Conservation (phyloP, 106 monocot genomes). For the Platanthera zijinensis region DNA sequence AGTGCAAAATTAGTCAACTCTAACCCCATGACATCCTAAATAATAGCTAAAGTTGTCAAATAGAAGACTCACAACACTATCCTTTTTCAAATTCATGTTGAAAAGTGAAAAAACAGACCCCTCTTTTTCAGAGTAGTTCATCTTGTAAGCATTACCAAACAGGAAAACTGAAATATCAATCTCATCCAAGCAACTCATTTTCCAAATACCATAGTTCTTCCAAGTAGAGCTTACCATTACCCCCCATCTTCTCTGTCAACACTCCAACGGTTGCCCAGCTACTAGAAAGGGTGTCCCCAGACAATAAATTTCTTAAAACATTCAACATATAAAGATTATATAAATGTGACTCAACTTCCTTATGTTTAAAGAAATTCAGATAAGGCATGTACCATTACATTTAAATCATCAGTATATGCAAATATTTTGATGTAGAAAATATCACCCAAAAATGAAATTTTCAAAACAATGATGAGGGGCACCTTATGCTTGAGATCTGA, state of each 20-base stretch:
- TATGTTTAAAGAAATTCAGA: too few relatives aligned
- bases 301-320: too few relatives aligned
- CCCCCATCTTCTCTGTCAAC: slow-evolving; percentile 57
- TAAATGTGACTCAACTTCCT: not conserved
- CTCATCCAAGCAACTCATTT: slow-evolving; percentile 60
- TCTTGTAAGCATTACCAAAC: slow-evolving; percentile 63
- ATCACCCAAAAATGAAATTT: too few relatives aligned
- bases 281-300: slow-evolving; percentile 65
- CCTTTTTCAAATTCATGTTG: slow-evolving; percentile 57
- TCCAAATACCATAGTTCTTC: slow-evolving; percentile 73
- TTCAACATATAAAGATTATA: slow-evolving; percentile 1
- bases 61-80: slow-evolving; percentile 27
- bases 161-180: too few relatives aligned
- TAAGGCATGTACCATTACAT: too few relatives aligned
- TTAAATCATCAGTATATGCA: too few relatives aligned
- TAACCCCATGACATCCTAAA: too few relatives aligned
- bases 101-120: slow-evolving; percentile 74
- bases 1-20: too few relatives aligned
- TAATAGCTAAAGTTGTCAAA: not conserved
- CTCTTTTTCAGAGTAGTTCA: slow-evolving; percentile 34
- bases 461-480: not conserved
- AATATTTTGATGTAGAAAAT: too few relatives aligned
- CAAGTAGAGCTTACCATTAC: slow-evolving; percentile 53
- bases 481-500: slow-evolving; percentile 59
- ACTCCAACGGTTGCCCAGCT: slow-evolving; percentile 90